Conservation (phyloP, 2,329 filamentous ascomycete species). For the Aspergillus aculeatinus region DNA sequence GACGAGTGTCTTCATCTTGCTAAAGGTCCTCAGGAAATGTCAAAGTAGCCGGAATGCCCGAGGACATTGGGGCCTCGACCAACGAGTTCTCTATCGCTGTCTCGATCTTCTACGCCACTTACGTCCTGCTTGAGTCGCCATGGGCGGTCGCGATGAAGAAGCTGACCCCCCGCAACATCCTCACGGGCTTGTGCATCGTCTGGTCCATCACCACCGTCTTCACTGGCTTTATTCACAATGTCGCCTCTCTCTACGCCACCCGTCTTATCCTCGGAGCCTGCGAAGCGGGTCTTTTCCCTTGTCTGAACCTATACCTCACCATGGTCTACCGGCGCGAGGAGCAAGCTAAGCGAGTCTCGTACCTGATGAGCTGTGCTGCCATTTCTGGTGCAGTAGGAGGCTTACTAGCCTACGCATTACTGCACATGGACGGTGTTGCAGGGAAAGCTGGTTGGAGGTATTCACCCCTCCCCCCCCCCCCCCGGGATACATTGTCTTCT, state of each 20-base stretch:
- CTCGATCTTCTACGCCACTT: conserved; percentile 54
- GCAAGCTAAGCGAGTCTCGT: conserved; percentile 43
- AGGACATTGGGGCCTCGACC: conserved; percentile 44
- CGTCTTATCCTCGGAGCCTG: conserved; percentile 41
- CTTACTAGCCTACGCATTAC: conserved; percentile 38
- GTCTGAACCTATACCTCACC: conserved; percentile 41
- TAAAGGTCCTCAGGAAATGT: conserved; percentile 43
- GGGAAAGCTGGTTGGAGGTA: conserved; percentile 51
- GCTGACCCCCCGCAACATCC: conserved; percentile 43
- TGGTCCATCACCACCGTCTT: conserved; percentile 53
- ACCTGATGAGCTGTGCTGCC: conserved; percentile 42
- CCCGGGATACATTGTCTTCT: background rate
- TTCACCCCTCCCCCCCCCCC: conserved; percentile 6
- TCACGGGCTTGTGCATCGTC: conserved; percentile 42
- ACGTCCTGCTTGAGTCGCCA: conserved; percentile 51
- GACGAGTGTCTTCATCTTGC: background rate
- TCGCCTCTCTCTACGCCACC: conserved; percentile 42
- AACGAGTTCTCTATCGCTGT: conserved; percentile 50
- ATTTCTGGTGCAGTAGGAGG: conserved; percentile 44
- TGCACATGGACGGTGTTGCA: conserved; percentile 48
- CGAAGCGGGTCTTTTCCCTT: conserved; percentile 43
- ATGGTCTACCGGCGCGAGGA: conserved; percentile 45
- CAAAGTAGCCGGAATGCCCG: conserved; percentile 48
- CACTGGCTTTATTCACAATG: conserved; percentile 48
- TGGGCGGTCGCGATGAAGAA: conserved; percentile 52